These are phyloP conservation scores for Miscanthus sacchariflorus DNA, from an alignment of 202 grass and related monocot species.

Conservation along the genomic window DNA sequence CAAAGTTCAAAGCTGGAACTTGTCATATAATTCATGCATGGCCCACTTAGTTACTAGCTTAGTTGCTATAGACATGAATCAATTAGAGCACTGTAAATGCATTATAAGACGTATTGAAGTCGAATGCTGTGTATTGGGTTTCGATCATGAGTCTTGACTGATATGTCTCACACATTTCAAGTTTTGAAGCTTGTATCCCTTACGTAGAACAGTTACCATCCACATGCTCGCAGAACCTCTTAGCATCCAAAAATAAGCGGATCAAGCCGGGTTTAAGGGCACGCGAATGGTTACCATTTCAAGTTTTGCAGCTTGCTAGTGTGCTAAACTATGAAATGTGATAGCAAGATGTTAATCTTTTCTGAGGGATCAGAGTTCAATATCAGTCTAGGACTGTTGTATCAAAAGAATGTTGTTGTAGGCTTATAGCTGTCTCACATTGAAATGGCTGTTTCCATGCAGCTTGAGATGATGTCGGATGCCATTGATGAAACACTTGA, in stretches of 20 bases:
- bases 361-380: background rate
- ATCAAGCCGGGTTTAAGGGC: too few species aligned
- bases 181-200: background rate
- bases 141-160: background rate
- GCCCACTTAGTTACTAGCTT: background rate
- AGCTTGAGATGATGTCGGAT: conserved; percentile 99
- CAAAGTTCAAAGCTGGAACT: background rate
- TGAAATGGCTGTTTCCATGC: conserved; percentile 36
- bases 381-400: background rate
- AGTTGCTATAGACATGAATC: background rate
- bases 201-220: conserved; percentile 3
- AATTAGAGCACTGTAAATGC: background rate
- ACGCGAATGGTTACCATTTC: too few species aligned
- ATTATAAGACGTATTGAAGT: too few species aligned
- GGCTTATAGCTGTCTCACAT: background rate
- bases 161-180: background rate
- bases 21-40: background rate
- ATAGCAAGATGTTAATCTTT: conserved; percentile 3
- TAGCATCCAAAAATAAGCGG: too few species aligned
- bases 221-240: background rate
- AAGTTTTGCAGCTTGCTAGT: background rate
- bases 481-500: conserved; percentile 96
- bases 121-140: background rate
- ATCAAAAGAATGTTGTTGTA: background rate
- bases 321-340: background rate